Conservation (phyloP, 2,329 filamentous ascomycete species). For the Allantophomopsis cytisporea region DNA sequence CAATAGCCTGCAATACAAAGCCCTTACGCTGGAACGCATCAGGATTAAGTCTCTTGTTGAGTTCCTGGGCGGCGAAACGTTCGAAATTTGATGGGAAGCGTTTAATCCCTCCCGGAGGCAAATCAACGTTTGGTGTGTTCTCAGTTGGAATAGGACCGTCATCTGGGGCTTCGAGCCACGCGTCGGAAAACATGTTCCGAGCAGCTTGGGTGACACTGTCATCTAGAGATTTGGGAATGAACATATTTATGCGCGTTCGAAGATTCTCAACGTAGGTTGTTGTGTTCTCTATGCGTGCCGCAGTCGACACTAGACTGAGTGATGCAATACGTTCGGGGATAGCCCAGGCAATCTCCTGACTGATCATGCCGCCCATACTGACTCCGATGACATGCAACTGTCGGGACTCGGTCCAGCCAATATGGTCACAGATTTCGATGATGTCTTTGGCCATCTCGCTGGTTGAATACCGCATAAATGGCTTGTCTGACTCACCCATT, state of each 20-base stretch:
- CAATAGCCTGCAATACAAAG: conserved; percentile 65
- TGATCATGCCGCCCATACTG: conserved; percentile 85
- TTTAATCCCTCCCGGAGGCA: conserved; percentile 26
- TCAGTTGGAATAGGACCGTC: conserved; percentile 32
- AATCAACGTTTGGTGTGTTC: conserved; percentile 22
- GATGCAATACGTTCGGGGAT: conserved; percentile 37
- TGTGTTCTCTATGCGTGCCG: conserved; percentile 46
- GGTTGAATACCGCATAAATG: conserved; percentile 65
- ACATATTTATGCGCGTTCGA: conserved; percentile 35
- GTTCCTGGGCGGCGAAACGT: conserved; percentile 68
- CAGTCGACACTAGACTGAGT: conserved; percentile 47
- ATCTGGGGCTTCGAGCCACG: conserved; percentile 52
- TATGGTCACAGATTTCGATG: conserved; percentile 53
- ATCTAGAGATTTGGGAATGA: conserved; percentile 60
- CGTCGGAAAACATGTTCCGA: conserved; percentile 47
- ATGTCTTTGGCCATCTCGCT: conserved; percentile 73
- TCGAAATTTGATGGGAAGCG: conserved; percentile 65
- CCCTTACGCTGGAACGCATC: conserved; percentile 49
- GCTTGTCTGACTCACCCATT: conserved; percentile 60
- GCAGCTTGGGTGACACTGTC: conserved; percentile 51
- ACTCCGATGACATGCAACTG: conserved; percentile 61
- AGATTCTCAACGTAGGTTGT: conserved; percentile 53
- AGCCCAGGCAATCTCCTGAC: conserved; percentile 60
- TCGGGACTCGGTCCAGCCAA: conserved; percentile 52
- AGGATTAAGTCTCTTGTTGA: conserved; percentile 53